Base-by-base conservation (phyloP, 176 grass and related monocot species). In the Oryza longistaminata region DNA sequence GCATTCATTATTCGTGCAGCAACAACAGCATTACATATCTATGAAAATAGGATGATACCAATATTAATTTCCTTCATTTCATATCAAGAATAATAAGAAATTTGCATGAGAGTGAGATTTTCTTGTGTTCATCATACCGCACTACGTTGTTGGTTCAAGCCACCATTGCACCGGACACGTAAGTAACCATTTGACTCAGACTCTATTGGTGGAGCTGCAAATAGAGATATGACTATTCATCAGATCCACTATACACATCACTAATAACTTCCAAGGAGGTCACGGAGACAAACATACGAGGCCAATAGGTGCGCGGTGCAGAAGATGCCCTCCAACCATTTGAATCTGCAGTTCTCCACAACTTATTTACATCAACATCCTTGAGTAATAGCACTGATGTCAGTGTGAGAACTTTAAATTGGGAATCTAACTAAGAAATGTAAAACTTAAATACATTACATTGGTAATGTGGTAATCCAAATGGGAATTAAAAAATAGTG, bases 21-120 rank as follows among this genome's bases (percentile, higher is more conserved):
- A 84, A 96, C 74, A 92, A 99, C 96, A 89, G 96, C 96, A 91
- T 99, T 99, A 53, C 96, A 99, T 92, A 99, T 99, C 96, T 99
- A 85, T 52, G 91, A 81, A 85, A 84, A 55, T 69, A 85, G 65
- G 19, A 84, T 21, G 40, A 34, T 8, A 68, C 7, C 15, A 79
- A 91, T 7, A 81, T 66, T 76, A 71, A 66, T 33, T 74, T 46
- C 70, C 69, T 44, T 69, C 46, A 82, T 39, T 45, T 66, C 37
- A 88, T 48, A 35, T 39, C 71, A 65, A 74, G 62, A 77, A 90
- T 37, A 76, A 81, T 42, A 53, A 46, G 73, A 65, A 87, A 77
- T 34, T 42, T 77, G 46, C 60, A 68, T 40, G 70, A 61, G 17
- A 74, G 77, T 25, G 48, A 53, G 17, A 77, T 29, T 65, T 78